Base-by-base conservation (phyloP, 768 basidiomycete genomes). In the Lepiota venenata region DNA sequence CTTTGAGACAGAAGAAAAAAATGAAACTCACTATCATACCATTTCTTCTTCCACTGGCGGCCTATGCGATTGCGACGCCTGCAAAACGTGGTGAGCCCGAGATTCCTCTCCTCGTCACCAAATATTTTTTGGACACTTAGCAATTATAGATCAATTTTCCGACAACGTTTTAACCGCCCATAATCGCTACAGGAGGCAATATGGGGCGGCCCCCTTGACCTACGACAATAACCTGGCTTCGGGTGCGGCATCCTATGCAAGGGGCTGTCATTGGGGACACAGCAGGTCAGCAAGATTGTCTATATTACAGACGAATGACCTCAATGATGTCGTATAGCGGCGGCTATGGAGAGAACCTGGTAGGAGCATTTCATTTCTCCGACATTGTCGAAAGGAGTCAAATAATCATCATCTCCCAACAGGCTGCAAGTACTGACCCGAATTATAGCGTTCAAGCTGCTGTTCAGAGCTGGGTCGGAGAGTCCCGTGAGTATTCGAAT, bases 301-400 rank as follows among this genome's bases (percentile, higher is more conserved):
- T 16, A 10, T 16, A 3, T 2, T 36, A 6, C 10, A 36, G 36
- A 20, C 6, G 8, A n/a, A 18, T 39, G 9, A 14, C 15, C 32
- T 3, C 38, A 18, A 25, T 22, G 15, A 15, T 25, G n/a, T 7
- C 18, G 37, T 12, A 32, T 25, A 54, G 58, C 5, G 61, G 60
- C 21, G 38, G 55, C 41, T 68, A 65, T 29, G 68, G 68, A 10
- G 68, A 69, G 41, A 69, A 68, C 44, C 49, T 69, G 50, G 67
- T 68, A 39, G 27, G 60, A 41, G 18, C 15, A 5, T 37, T 20
- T 2, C 6, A 16, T 2, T n/a, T 20, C 15, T 22, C n/a, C 8
- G 37, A 9, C 42, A 20, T 22, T 2, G 35, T 36, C 27, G 2
- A 8, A 8, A 8, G 10, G 3, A 11, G 12, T 35, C 27, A 18